Percentiles rank a stretch among this genome's conserved stretches.
These are phyloP conservation scores for Volvox africanus DNA, from an alignment of 139 green algal genomes.

Conservation along the genomic window DNA sequence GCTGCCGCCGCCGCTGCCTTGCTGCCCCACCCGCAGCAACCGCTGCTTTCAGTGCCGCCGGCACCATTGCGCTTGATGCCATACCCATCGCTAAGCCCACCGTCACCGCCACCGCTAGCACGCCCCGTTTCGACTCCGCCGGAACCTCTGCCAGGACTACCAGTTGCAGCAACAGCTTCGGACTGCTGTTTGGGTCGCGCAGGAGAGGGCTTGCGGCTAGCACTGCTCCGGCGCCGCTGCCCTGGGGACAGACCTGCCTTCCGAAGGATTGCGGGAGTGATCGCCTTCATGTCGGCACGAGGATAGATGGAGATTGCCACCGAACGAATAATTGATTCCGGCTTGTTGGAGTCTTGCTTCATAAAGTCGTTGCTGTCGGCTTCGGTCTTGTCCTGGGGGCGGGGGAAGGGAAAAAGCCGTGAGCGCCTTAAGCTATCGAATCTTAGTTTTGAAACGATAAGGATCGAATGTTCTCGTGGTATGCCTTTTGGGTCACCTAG, in stretches of 20 bases:
- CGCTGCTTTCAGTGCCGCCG: not conserved
- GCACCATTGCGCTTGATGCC: not conserved
- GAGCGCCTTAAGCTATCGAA: not conserved
- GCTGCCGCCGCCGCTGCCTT: constrained; percentile 7
- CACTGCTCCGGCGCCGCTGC: not conserved
- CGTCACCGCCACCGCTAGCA: no score
- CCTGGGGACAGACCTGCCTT: not conserved
- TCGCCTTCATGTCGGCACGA: not conserved
- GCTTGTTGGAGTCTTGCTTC: constrained; percentile 38
- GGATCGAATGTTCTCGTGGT: no score
- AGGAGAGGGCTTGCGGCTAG: not conserved
- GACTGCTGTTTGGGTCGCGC: not conserved
- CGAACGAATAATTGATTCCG: constrained; percentile 10
- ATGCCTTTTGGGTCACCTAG: no score
- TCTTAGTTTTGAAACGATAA: not conserved
- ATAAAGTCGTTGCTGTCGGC: constrained; percentile 40
- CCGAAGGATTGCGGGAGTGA: constrained; percentile 7
- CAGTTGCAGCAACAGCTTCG: not conserved
- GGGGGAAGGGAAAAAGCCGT: not conserved
- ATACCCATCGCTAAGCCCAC: no score
- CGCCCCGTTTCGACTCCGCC: no score
- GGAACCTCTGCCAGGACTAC: not conserved
- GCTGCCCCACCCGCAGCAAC: not conserved
- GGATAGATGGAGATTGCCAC: constrained; percentile 22
- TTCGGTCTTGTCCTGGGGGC: constrained; percentile 25